Percentiles rank a stretch among this genome's conserved stretches.
Evolutionary conservation across 2,329 filamentous ascomycete species (phyloP).

Genomic region (Botrytis sinoallii): DNA sequence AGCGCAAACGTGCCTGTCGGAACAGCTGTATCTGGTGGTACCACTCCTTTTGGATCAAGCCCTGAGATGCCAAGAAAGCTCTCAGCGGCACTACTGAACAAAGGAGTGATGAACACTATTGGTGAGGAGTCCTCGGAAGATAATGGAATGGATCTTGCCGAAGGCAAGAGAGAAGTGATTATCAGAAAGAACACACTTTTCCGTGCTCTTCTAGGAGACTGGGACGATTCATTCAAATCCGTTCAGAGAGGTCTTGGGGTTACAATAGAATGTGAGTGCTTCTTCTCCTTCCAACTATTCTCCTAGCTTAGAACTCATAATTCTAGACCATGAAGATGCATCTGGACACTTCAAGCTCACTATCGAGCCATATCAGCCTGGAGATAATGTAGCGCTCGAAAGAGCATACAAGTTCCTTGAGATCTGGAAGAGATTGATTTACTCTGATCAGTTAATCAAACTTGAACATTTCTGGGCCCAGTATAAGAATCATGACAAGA

Average conservation of each 20-base stretch:
- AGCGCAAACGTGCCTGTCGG: background rate
- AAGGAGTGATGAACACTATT: background rate
- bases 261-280: background rate
- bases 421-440: constrained; percentile 10
- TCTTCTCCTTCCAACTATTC: background rate
- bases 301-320: background rate
- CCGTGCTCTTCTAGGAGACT: constrained; percentile 5
- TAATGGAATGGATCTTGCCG: background rate
- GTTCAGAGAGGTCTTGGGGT: constrained; percentile 8
- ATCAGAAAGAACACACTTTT: background rate
- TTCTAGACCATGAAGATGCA: background rate
- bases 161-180: constrained; percentile 1
- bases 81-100: background rate
- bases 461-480: constrained; percentile 7
- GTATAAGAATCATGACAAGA: constrained; percentile 1
- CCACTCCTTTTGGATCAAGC: background rate
- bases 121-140: background rate
- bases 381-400: constrained; percentile 1
- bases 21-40: background rate
- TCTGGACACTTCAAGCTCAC: constrained; percentile 3
- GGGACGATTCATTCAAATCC: background rate
- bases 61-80: background rate
- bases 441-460: constrained; percentile 9
- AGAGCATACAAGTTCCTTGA: background rate
- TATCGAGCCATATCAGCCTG: constrained; percentile 2